Evolutionary conservation across 179 eudicot genomes (phyloP).

Genomic region (Heliamphora pulchella): DNA sequence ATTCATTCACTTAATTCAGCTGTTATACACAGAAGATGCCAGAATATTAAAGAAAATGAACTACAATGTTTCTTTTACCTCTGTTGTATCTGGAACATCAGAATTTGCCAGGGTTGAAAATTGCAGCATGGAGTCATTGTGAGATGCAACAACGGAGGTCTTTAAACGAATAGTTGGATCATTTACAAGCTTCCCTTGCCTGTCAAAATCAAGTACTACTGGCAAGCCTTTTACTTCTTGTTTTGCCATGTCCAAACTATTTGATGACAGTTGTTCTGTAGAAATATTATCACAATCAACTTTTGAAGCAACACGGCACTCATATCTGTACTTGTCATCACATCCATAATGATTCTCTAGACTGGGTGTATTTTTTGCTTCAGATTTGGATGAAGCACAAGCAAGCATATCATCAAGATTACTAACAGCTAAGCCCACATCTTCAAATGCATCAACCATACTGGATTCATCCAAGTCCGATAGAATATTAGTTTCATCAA

Average conservation of each 20-base stretch:
- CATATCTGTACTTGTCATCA: slow-evolving; percentile 31
- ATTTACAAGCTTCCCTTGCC: slow-evolving; percentile 21
- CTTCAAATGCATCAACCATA: slow-evolving; percentile 69
- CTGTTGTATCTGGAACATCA: slow-evolving; percentile 23
- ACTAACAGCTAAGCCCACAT: slow-evolving; percentile 55
- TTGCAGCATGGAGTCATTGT: slow-evolving; percentile 11
- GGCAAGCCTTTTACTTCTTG: slow-evolving; percentile 19
- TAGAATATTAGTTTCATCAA: slow-evolving; percentile 32
- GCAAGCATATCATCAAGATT: slow-evolving; percentile 17
- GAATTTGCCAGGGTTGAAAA: slow-evolving; percentile 17
- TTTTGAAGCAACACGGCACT: slow-evolving; percentile 21
- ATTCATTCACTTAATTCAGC: background rate
- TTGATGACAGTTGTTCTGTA: slow-evolving; percentile 16
- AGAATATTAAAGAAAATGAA: background rate
- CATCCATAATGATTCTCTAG: slow-evolving; percentile 24
- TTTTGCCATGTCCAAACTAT: slow-evolving; percentile 14
- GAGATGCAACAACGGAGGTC: slow-evolving; percentile 14
- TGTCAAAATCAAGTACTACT: slow-evolving; percentile 23
- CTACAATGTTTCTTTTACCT: slow-evolving; percentile 26
- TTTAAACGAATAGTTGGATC: slow-evolving; percentile 16
- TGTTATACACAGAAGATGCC: slow-evolving; percentile 8
- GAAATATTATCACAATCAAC: slow-evolving; percentile 15
- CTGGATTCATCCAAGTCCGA: slow-evolving; percentile 55
- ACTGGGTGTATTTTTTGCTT: slow-evolving; percentile 56
- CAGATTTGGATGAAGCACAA: slow-evolving; percentile 39